Conservation (phyloP, 805 yeast genomes). For the Nakazawaea ernobii region DNA sequence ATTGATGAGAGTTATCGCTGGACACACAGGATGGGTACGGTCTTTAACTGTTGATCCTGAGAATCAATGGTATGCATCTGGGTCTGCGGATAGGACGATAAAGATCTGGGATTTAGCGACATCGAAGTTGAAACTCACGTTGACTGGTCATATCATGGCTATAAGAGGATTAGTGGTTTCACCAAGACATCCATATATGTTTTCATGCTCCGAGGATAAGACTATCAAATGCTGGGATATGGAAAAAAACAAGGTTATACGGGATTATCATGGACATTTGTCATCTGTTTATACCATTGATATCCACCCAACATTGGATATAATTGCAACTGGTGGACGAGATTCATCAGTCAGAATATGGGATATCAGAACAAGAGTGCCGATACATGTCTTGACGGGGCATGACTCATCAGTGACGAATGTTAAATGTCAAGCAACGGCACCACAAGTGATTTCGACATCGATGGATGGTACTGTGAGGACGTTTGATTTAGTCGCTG, state of each 20-base stretch:
- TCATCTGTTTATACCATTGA: constrained; percentile 84
- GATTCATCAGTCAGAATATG: constrained; percentile 85
- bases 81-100: constrained; percentile 82
- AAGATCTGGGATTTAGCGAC: constrained; percentile 87
- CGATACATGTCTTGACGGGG: constrained; percentile 75
- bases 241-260: constrained; percentile 71
- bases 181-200: constrained; percentile 76
- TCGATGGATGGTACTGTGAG: constrained; percentile 82
- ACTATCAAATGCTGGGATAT: constrained; percentile 94
- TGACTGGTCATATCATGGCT: constrained; percentile 89
- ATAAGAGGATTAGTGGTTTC: constrained; percentile 76
- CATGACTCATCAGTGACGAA: constrained; percentile 73
- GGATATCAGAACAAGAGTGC: constrained; percentile 81
- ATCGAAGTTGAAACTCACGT: constrained; percentile 61
- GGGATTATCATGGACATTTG: constrained; percentile 92
- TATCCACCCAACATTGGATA: constrained; percentile 81
- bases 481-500: constrained; percentile 88
- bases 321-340: constrained; percentile 82
- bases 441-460: constrained; percentile 81
- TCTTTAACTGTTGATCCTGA: constrained; percentile 80
- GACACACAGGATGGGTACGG: constrained; percentile 92
- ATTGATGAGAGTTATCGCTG: constrained; percentile 66
- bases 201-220: constrained; percentile 91
- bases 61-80: constrained; percentile 88
- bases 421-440: constrained; percentile 60